These are phyloP conservation scores for Chlorociboria aeruginascens DNA, from an alignment of 495 filamentous ascomycete genomes.

Conservation along the genomic window DNA sequence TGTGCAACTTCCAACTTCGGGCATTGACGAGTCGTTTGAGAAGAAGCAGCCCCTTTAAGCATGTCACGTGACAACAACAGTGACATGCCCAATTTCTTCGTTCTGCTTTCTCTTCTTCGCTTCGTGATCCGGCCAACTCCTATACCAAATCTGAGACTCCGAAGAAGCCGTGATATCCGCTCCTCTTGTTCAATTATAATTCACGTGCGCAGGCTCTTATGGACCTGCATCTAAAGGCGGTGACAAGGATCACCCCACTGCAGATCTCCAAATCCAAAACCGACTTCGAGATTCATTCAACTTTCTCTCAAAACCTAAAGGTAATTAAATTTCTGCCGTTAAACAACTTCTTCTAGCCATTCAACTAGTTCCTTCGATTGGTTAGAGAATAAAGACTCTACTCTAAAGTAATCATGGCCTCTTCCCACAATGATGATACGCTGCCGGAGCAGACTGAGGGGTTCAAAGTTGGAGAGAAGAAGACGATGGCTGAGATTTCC, in stretches of 20 bases:
- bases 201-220: background rate
- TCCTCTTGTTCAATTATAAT: background rate
- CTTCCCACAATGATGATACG: conserved; percentile 60
- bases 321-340: background rate
- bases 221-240: conserved; percentile 1
- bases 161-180: background rate
- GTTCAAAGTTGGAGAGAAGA: conserved; percentile 97
- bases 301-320: background rate
- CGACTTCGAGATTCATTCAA: background rate
- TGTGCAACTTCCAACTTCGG: no score
- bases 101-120: background rate
- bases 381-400: background rate
- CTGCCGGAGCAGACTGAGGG: conserved; percentile 77
- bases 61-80: no score
- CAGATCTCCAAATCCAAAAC: background rate
- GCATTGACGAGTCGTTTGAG: no score
- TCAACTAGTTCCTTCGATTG: background rate
- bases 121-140: background rate
- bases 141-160: background rate
- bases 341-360: background rate
- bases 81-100: background rate
- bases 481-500: conserved; percentile 84
- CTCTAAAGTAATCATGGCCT: conserved; percentile 44
- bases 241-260: conserved; percentile 8
- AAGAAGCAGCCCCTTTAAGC: no score